Evolutionary conservation across 2,329 filamentous ascomycete genomes (phyloP), one percentile per base, ranked within the genome.

Genomic region (Trichoderma aggressivum): DNA sequence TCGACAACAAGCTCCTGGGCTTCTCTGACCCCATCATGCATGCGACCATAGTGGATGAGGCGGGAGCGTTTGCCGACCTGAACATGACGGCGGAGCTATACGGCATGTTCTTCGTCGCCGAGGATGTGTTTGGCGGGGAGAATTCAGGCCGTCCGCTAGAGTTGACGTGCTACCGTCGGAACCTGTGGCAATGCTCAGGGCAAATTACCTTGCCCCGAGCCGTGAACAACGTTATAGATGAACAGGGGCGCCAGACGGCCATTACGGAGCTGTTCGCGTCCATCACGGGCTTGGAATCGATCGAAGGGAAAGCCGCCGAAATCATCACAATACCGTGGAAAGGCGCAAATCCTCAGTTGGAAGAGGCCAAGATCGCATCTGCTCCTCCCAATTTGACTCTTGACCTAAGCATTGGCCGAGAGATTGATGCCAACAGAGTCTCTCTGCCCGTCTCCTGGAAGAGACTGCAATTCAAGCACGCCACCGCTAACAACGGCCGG

Each of bases 261-360:
- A 88, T 96, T 5, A 89, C 92, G 58, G 89, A 97, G 72, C 81
- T 97, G 73, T 92, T 93, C 72, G 90, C 96, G 26, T 91, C 91
- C 43, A 94, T 98, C 66, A 92, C 92, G 1, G 94, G 94, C 2
- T 89, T 92, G 4, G 95, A 98, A 81, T 97, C 94, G 6, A 97
- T 98, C 63, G 95, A 98, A 79, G 93, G 93, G 62, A 97, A 97
- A 78, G 77, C 89, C 0, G 95, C 97, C 7, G 97, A 98, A 82
- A 97, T 98, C 73, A 98, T 98, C 72, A 96, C 92, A 0, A 96
- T 98, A 61, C 95, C 95, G 0, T 98, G 95, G 94, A 98, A 98
- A 84, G 97, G 85, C 87, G 77, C 91, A 83, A 77, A 90, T 82
- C 76, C 90, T 78, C 80, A 87, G 76, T 77, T 84, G 3, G 85